Base-by-base conservation (phyloP, 805 yeast genomes). In the Scheffersomyces coipomensis region DNA sequence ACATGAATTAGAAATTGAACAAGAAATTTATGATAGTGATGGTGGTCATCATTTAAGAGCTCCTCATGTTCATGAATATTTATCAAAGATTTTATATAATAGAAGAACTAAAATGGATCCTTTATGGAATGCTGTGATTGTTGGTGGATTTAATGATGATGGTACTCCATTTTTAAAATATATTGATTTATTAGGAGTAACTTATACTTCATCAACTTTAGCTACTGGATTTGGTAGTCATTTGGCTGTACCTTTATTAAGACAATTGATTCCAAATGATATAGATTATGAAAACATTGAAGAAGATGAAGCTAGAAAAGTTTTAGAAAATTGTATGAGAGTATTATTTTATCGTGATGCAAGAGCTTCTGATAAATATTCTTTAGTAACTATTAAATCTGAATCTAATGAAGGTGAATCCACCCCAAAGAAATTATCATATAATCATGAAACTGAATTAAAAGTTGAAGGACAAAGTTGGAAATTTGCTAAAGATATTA, bases 181-280 rank as follows among this genome's bases (percentile, higher is more conserved):
- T 57, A 95, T 89, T 33, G 97, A 93, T 61, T 71, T 93, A 44
- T 75, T 90, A 44, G 99, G 99, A 36, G 96, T 89, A 19, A 78
- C 96, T 2, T 93, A 87, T 63, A 75, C 87, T 3, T 76, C 98
- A 0, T 93, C 96, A 22, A 75, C 95, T 2, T 68, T 93, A 41
- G 97, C 97, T 33, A 90, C 98, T 3, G 99, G 99, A 1, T 91
- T 89, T 60, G 99, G 99, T 43, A 85, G 95, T 9, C 90, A 93
- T 63, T 74, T 93, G 63, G 99, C 99, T 3, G 67, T 89, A 32
- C 99, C 99, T 19, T 67, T 93, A 53, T 74, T 93, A 59, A 83
- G 99, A 69, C 81, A 85, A 59, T 76, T 83, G 43, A 87, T 85
- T 25, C 95, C 88, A 42, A 67, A 71, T 30, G 97, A 89, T 52